These are phyloP conservation scores for Papiliotrema flavescens DNA, from an alignment of 1,284 basidiomycete species.

Conservation along the genomic window DNA sequence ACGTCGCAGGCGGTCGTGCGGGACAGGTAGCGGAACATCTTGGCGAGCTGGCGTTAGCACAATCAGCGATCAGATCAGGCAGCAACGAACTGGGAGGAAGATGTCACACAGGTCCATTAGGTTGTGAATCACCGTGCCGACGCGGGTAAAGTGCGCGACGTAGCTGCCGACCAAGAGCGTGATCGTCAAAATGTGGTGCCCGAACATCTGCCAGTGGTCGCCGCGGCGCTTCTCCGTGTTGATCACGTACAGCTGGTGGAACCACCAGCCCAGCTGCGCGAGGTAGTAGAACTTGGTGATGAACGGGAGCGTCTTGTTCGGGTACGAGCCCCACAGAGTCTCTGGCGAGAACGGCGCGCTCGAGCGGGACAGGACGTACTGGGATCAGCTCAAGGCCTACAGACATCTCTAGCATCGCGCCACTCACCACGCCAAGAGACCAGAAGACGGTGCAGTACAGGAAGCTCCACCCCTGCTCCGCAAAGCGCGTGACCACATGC, in stretches of 20 bases:
- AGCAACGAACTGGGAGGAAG: slow-evolving; percentile 70
- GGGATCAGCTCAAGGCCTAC: slow-evolving; percentile 5
- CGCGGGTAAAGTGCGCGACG: slow-evolving; percentile 74
- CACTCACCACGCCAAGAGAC: slow-evolving; percentile 75
- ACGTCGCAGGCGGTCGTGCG: slow-evolving; percentile 67
- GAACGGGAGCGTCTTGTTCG: slow-evolving; percentile 70
- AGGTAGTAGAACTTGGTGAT: slow-evolving; percentile 90
- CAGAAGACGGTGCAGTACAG: slow-evolving; percentile 76
- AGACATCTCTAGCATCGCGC: neutral
- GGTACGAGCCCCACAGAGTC: slow-evolving; percentile 77
- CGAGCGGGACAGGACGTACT: slow-evolving; percentile 76
- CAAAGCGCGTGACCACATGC: slow-evolving; percentile 76
- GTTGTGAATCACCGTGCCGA: slow-evolving; percentile 82
- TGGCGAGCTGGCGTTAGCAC: slow-evolving; percentile 62
- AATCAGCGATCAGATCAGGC: neutral
- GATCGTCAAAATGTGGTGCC: slow-evolving; percentile 89
- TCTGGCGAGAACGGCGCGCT: slow-evolving; percentile 67
- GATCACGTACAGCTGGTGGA: slow-evolving; percentile 86
- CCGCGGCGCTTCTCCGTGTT: slow-evolving; percentile 90
- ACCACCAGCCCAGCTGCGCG: slow-evolving; percentile 84
- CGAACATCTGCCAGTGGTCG: slow-evolving; percentile 94
- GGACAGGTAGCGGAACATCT: slow-evolving; percentile 85
- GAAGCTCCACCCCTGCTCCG: slow-evolving; percentile 89
- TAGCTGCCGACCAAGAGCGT: slow-evolving; percentile 75
- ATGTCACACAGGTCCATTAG: slow-evolving; percentile 95